These are phyloP conservation scores for Ustilago cynodontis DNA, from an alignment of 1,284 basidiomycete genomes.

Conservation along the genomic window DNA sequence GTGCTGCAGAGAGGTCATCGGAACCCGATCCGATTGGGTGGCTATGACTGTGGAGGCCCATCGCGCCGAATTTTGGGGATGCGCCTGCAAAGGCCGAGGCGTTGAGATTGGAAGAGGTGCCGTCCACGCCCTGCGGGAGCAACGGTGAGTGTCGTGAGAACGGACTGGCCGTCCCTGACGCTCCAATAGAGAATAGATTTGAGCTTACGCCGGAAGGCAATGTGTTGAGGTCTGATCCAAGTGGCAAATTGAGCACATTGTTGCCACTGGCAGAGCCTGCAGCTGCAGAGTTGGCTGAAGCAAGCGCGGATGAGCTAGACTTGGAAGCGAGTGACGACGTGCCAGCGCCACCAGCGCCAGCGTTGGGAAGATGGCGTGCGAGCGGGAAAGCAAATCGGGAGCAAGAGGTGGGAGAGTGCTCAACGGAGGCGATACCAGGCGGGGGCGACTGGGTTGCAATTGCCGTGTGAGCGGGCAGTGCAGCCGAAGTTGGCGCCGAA, in stretches of 20 bases:
- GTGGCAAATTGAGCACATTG: slow-evolving; percentile 22
- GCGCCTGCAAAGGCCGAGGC: background rate
- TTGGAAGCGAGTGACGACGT: slow-evolving; percentile 16
- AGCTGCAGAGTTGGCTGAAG: slow-evolving; percentile 12
- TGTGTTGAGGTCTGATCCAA: slow-evolving; percentile 27
- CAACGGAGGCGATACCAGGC: slow-evolving; percentile 31
- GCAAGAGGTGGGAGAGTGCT: slow-evolving; percentile 51
- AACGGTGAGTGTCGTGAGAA: slow-evolving; percentile 40
- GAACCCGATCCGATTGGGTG: slow-evolving; percentile 1
- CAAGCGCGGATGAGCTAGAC: slow-evolving; percentile 32
- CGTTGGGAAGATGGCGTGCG: slow-evolving; percentile 37
- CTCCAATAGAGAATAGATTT: slow-evolving; percentile 27
- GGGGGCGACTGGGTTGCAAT: slow-evolving; percentile 32
- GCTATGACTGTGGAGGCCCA: slow-evolving; percentile 16
- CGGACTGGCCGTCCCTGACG: slow-evolving; percentile 27
- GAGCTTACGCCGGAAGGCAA: slow-evolving; percentile 22
- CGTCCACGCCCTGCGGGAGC: slow-evolving; percentile 31
- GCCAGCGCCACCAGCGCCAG: slow-evolving; percentile 4
- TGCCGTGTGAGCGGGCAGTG: slow-evolving; percentile 16
- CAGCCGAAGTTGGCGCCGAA: slow-evolving; percentile 4
- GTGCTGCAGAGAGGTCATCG: slow-evolving; percentile 7
- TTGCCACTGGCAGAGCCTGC: background rate
- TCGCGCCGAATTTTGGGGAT: slow-evolving; percentile 31
- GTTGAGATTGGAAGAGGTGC: background rate
- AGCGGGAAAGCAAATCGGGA: slow-evolving; percentile 53